phyloP scores from a whole-genome alignment of 495 filamentous ascomycete species.

The Tuber microsphaerosporum region DNA sequence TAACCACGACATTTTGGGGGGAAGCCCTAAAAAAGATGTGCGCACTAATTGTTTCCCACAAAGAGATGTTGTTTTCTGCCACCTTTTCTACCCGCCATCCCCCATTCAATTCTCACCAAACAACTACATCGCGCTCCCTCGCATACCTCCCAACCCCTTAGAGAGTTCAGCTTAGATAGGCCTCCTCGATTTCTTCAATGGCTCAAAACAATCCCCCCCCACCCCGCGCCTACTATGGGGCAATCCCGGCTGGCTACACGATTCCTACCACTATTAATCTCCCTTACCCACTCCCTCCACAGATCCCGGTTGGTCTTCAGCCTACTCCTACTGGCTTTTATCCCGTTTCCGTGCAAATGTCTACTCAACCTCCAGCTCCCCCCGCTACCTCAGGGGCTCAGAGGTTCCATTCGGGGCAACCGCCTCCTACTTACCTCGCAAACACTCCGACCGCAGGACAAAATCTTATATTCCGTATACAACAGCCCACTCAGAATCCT shows the following conservation, averaged over 20 bases:
- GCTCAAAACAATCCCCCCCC: neutral
- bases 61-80: neutral
- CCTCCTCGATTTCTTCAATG: neutral
- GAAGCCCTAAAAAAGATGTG: neutral
- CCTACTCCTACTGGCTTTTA: neutral
- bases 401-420: neutral
- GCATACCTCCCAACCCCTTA: neutral
- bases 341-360: neutral
- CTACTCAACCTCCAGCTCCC: neutral
- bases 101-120: neutral
- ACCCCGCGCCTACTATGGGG: neutral
- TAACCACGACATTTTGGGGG: neutral
- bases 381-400: neutral
- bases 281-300: neutral
- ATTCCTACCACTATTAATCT: neutral
- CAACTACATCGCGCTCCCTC: neutral
- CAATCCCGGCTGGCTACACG: neutral
- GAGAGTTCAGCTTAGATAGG: neutral
- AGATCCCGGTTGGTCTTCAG: neutral
- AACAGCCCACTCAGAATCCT: neutral
- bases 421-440: neutral
- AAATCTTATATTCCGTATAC: neutral
- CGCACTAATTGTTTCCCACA: neutral
- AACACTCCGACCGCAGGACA: neutral
- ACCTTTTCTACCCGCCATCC: neutral